A percentile compares a stretch with the other conserved stretches of the same genome.
Conservation (phyloP, 805 yeast genomes). For the Kuraishia molischiana region DNA sequence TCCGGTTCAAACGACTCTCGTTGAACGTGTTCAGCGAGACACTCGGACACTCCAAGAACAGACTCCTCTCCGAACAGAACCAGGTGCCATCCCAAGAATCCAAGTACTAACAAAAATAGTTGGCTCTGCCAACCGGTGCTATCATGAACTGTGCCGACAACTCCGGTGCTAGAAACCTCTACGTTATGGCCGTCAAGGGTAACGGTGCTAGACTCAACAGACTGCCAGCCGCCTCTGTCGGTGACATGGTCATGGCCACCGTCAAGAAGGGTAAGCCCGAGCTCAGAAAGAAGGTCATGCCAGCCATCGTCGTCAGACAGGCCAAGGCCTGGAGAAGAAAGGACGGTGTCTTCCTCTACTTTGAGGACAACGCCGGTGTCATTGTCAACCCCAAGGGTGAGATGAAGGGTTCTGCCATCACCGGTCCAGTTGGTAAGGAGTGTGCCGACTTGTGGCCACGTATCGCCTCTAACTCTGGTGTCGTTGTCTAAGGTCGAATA, state of each 20-base stretch:
- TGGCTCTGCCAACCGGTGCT: conserved; percentile 99
- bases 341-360: conserved; percentile 99
- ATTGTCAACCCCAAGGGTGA: conserved; percentile 99
- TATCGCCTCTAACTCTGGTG: conserved; percentile 99
- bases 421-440: conserved; percentile 99
- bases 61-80: too few species aligned
- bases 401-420: conserved; percentile 99
- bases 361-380: conserved; percentile 99
- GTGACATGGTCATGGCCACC: conserved; percentile 99
- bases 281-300: conserved; percentile 99
- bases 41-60: too few species aligned
- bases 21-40: too few species aligned
- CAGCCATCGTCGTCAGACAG: conserved; percentile 99
- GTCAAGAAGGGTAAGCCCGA: conserved; percentile 99
- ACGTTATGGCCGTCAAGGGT: conserved; percentile 98
- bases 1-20: too few species aligned
- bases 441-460: conserved; percentile 99
- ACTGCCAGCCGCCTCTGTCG: conserved; percentile 99
- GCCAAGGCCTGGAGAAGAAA: conserved; percentile 99
- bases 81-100: too few species aligned
- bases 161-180: conserved; percentile 99
- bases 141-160: conserved; percentile 99
- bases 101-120: too few species aligned
- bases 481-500: conserved; percentile 71
- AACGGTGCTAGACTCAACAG: conserved; percentile 99